phyloP scores from a whole-genome alignment of 2,329 filamentous ascomycete genomes.

The Colletotrichum shisoi region DNA sequence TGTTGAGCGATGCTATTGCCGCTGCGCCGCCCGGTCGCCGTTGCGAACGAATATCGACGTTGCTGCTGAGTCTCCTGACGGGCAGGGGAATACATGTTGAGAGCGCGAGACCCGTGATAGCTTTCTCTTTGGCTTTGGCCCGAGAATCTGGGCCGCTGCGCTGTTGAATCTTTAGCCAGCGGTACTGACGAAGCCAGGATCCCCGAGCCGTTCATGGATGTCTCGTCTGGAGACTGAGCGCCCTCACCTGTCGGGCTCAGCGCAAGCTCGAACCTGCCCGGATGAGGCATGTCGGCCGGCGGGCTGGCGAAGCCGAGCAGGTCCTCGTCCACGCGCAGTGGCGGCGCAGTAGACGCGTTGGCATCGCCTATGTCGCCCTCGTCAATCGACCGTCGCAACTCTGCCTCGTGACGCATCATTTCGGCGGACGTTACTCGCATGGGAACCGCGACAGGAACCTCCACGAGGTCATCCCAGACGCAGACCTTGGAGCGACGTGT shows the following conservation, averaged over 20 bases:
- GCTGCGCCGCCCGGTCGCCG: slow-evolving; percentile 56
- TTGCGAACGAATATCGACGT: slow-evolving; percentile 63
- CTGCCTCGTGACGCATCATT: slow-evolving; percentile 64
- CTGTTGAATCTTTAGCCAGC: slow-evolving; percentile 22
- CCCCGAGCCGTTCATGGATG: slow-evolving; percentile 36
- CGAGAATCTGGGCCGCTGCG: slow-evolving; percentile 32
- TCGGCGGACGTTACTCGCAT: slow-evolving; percentile 87
- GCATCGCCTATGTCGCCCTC: slow-evolving; percentile 84
- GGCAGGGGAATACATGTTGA: slow-evolving; percentile 56
- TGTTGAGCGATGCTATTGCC: slow-evolving; percentile 63
- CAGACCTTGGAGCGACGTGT: slow-evolving; percentile 90
- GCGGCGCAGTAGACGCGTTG: slow-evolving; percentile 49
- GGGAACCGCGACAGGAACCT: slow-evolving; percentile 92
- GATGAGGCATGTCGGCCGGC: slow-evolving; percentile 73
- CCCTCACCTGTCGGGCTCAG: slow-evolving; percentile 55
- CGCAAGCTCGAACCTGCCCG: slow-evolving; percentile 76
- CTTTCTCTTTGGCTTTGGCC: slow-evolving; percentile 34
- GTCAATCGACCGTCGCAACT: slow-evolving; percentile 60
- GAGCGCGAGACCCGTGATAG: slow-evolving; percentile 54
- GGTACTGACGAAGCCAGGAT: slow-evolving; percentile 30
- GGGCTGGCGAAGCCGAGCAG: slow-evolving; percentile 73
- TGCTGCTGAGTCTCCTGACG: slow-evolving; percentile 54
- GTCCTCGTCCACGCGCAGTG: slow-evolving; percentile 61
- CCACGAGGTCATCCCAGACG: slow-evolving; percentile 97
- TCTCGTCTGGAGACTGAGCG: slow-evolving; percentile 51